phyloP scores from a whole-genome alignment of 192 early-diverging fungal species.

The Chytriomyces hyalinus region DNA sequence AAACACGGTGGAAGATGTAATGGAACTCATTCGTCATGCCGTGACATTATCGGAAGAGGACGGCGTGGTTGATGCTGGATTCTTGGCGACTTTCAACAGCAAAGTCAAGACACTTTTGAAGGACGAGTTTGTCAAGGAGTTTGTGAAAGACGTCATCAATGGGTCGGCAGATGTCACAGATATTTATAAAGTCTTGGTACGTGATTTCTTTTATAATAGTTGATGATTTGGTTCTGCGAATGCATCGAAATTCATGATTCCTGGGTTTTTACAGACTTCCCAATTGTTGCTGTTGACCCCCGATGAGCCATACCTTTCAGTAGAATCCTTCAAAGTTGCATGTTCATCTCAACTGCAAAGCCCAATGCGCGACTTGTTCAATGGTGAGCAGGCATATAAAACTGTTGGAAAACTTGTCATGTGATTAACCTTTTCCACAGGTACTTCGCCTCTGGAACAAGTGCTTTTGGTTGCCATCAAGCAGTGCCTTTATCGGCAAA shows the following conservation, averaged over 20 bases:
- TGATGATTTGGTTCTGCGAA: neutral
- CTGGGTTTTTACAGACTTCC: slow-evolving; percentile 12
- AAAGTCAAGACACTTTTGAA: slow-evolving; percentile 17
- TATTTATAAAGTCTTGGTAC: slow-evolving; percentile 41
- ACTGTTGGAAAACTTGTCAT: neutral
- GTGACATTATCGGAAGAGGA: slow-evolving; percentile 45
- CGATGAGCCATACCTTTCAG: slow-evolving; percentile 42
- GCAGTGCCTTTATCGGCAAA: slow-evolving; percentile 69
- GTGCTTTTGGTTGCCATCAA: slow-evolving; percentile 80
- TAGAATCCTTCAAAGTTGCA: slow-evolving; percentile 47
- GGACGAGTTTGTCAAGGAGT: neutral
- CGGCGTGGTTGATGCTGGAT: neutral
- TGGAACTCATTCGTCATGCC: slow-evolving; percentile 57
- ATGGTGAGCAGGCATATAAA: slow-evolving; percentile 41
- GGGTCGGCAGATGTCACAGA: slow-evolving; percentile 25
- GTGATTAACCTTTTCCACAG: slow-evolving; percentile 41
- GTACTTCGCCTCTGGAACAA: slow-evolving; percentile 80
- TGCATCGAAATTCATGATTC: neutral
- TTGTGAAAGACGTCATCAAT: slow-evolving; percentile 28
- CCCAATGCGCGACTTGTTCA: slow-evolving; percentile 23
- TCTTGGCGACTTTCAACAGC: slow-evolving; percentile 34
- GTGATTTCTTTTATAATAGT: slow-evolving; percentile 20
- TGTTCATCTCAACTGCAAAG: slow-evolving; percentile 30
- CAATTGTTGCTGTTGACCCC: slow-evolving; percentile 17
- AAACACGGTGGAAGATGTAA: slow-evolving; percentile 61